These are phyloP conservation scores for Aspergillus sp. DNA, from an alignment of 2,329 filamentous ascomycete genomes.

Conservation along the genomic window DNA sequence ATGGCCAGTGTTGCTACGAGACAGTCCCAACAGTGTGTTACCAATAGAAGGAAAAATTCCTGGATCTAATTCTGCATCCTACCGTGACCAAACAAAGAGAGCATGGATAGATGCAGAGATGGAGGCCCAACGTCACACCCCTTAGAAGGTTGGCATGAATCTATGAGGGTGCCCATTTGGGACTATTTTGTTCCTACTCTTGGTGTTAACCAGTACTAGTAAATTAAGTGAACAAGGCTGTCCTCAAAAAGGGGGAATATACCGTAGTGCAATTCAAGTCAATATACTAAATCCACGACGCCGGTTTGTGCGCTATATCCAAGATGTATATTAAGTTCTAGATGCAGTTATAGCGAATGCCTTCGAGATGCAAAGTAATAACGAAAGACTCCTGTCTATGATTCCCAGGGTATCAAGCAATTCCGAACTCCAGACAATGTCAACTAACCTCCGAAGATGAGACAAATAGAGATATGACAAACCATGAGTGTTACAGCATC, in stretches of 20 bases:
- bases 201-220: background rate
- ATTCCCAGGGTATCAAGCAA: conserved; percentile 32
- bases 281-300: background rate
- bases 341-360: conserved; percentile 16
- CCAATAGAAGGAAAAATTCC: background rate
- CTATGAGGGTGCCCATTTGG: background rate
- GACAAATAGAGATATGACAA: conserved; percentile 8
- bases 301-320: conserved; percentile 12
- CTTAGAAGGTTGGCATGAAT: conserved; percentile 7
- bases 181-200: background rate
- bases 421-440: conserved; percentile 29
- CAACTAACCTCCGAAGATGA: conserved; percentile 13
- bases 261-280: background rate
- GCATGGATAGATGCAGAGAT: conserved; percentile 10
- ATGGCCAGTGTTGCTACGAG: background rate
- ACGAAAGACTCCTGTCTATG: conserved; percentile 23
- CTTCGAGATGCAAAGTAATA: conserved; percentile 18
- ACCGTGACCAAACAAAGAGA: conserved; percentile 2
- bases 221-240: background rate
- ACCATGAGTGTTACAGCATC: conserved; percentile 7
- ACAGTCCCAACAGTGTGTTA: conserved; percentile 2
- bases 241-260: background rate
- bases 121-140: background rate
- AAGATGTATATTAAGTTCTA: conserved; percentile 22
- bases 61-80: conserved; percentile 1